phyloP scores from a whole-genome alignment of 805 yeast species.

The Pichia kluyveri region DNA sequence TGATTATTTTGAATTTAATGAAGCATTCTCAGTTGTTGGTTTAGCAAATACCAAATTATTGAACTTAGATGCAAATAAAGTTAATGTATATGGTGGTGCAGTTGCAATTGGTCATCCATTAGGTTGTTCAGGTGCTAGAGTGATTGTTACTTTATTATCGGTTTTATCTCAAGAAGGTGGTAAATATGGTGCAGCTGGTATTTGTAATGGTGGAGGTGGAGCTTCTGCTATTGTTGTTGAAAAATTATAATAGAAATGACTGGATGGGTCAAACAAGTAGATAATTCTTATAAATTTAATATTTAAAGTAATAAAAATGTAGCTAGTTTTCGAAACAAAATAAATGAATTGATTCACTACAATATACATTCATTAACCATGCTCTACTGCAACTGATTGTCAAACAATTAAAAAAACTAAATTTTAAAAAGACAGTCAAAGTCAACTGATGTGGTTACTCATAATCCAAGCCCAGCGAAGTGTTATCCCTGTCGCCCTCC shows the following conservation, averaged over 20 bases:
- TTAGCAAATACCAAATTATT: slow-evolving; percentile 75
- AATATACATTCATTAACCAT: no score
- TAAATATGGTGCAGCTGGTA: slow-evolving; percentile 87
- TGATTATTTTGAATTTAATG: slow-evolving; percentile 92
- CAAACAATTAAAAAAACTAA: no score
- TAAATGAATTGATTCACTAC: no score
- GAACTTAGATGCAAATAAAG: slow-evolving; percentile 52
- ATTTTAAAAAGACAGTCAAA: slow-evolving; percentile 11
- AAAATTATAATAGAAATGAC: slow-evolving; percentile 30
- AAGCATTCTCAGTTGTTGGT: slow-evolving; percentile 96
- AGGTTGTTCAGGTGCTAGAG: slow-evolving; percentile 94
- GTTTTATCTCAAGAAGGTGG: slow-evolving; percentile 80
- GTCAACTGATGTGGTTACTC: slow-evolving; percentile 18
- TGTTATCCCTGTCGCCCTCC: slow-evolving; percentile 32
- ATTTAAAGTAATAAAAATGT: no score
- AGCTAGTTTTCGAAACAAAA: no score
- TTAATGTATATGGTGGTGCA: slow-evolving; percentile 92
- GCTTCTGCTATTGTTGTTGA: slow-evolving; percentile 90
- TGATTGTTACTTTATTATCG: slow-evolving; percentile 76
- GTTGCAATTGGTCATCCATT: slow-evolving; percentile 93
- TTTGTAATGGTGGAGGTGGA: slow-evolving; percentile 99
- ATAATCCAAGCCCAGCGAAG: slow-evolving; percentile 25
- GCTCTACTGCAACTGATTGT: no score
- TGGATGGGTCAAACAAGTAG: no score
- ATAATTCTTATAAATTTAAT: no score